These are phyloP conservation scores for Tolypocladium sp. DNA, from an alignment of 2,329 filamentous ascomycete genomes.

Conservation along the genomic window DNA sequence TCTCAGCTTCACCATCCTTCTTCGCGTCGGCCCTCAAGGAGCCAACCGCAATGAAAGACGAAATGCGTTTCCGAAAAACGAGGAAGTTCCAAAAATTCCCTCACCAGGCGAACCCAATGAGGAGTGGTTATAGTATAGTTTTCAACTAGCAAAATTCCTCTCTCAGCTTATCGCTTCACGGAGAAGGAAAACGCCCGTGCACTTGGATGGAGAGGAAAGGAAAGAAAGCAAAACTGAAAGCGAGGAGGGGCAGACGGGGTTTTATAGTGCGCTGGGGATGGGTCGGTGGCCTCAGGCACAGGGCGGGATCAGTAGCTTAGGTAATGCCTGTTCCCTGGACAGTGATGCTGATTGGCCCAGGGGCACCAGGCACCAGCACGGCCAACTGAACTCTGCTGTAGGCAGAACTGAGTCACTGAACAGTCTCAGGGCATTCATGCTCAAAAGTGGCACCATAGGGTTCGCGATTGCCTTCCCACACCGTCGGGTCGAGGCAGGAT, in stretches of 20 bases:
- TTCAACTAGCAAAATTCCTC: slow-evolving; percentile 86
- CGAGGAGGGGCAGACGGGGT: slow-evolving; percentile 6
- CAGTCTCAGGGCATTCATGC: too few relatives aligned
- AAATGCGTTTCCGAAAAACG: slow-evolving; percentile 22
- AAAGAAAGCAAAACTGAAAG: slow-evolving; percentile 25
- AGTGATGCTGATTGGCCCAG: not conserved
- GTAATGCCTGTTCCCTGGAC: too few relatives aligned
- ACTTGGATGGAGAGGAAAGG: slow-evolving; percentile 46
- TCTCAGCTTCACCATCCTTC: slow-evolving; percentile 19
- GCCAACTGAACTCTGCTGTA: not conserved
- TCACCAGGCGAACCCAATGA: slow-evolving; percentile 55
- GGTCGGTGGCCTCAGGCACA: slow-evolving; percentile 1
- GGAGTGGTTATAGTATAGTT: slow-evolving; percentile 68
- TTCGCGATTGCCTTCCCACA: not conserved
- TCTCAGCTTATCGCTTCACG: slow-evolving; percentile 60
- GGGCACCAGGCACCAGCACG: not conserved
- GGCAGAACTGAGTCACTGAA: not conserved
- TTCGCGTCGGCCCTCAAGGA: slow-evolving; percentile 26
- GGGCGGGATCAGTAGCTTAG: not conserved
- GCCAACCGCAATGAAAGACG: slow-evolving; percentile 32
- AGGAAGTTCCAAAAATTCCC: slow-evolving; percentile 61
- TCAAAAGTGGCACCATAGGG: too few relatives aligned
- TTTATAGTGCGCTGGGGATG: slow-evolving; percentile 22
- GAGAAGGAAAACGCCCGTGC: slow-evolving; percentile 57
- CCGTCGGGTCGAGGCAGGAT: not conserved